phyloP scores from a whole-genome alignment of 192 early-diverging fungal species.

The Mortierella hygrophila region DNA sequence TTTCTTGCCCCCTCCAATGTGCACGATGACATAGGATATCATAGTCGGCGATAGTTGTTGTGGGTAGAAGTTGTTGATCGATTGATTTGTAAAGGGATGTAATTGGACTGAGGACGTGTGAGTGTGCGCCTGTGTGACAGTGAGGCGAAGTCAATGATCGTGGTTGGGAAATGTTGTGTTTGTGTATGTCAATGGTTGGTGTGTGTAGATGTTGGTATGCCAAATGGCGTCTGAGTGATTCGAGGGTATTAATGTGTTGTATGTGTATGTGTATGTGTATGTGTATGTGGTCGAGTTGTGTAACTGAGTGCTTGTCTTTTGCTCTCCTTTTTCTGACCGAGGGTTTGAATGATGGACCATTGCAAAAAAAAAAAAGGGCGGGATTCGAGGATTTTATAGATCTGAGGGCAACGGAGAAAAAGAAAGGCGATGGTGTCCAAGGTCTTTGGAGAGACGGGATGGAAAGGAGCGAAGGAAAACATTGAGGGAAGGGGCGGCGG shows the following conservation, averaged over 20 bases:
- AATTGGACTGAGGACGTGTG: no score
- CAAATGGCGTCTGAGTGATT: not conserved
- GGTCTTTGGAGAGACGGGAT: not conserved
- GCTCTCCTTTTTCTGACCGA: not conserved
- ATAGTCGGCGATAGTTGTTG: constrained; percentile 53
- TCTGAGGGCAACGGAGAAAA: not conserved
- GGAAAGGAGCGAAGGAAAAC: no score
- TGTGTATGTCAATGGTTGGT: not conserved
- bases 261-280: not conserved
- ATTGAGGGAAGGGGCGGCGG: not conserved
- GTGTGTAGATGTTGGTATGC: constrained; percentile 4
- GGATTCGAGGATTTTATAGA: not conserved
- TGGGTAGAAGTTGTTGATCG: not conserved
- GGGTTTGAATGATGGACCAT: not conserved
- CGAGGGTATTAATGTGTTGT: not conserved
- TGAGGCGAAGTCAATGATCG: not conserved
- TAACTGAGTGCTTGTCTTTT: not conserved
- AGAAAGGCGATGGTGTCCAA: not conserved
- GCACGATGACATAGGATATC: constrained; percentile 58
- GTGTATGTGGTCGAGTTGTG: not conserved
- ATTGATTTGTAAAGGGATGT: not conserved
- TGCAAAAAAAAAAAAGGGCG: not conserved
- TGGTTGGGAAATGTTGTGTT: not conserved
- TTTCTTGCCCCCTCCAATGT: constrained; percentile 46
- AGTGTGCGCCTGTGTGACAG: not conserved